Evolutionary conservation across 768 basidiomycete species (phyloP), one percentile per base, ranked within the genome.

Genomic region (Agrocybe praecox): DNA sequence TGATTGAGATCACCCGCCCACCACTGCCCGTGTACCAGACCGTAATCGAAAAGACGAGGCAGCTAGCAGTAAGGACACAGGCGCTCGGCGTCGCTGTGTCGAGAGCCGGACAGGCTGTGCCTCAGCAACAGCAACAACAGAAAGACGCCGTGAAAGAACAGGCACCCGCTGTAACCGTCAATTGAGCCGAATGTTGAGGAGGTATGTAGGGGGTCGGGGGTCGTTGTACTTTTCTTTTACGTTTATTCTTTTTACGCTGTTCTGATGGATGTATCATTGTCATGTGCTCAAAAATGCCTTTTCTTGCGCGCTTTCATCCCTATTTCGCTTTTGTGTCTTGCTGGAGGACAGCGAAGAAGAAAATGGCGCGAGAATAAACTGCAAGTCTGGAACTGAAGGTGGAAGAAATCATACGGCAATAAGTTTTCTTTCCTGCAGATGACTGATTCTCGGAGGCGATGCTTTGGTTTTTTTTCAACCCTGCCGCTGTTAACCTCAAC

Each of bases 41-140:
- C 5, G 88, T 98, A 63, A 97, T 97, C 63, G 96, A 98, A 72
- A 96, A 95, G 71, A 97, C 95, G 1, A 87, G 94, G 45, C 94
- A 95, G 43, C 78, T 98, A 56, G 87, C 94, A 0, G 85, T 97
- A 73, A 87, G 96, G 53, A 94, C 94, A 0, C 94, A 95, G 67
- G 94, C 92, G 1, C 73, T 97, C 50, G 91, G 93, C 1, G 89
- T 90, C 15, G 92, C 94, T 19, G 74, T 81, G 23, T 64, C 75
- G 17, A 71, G 80, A 10, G 64, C 76, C 11, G 58, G 53, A 29
- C 53, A 51, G 49, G 36, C 18, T 32, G 44, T 23, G 23, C 55
- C 5, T 14, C 43, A 32, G 43, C 42, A 46, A 18, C 45, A 26
- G 33, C 45, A 42, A 29, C 51, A 34, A 32, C 34, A 47, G 22